Base-by-base conservation (phyloP, 495 filamentous ascomycete species). In the Oidiodendron maius region DNA sequence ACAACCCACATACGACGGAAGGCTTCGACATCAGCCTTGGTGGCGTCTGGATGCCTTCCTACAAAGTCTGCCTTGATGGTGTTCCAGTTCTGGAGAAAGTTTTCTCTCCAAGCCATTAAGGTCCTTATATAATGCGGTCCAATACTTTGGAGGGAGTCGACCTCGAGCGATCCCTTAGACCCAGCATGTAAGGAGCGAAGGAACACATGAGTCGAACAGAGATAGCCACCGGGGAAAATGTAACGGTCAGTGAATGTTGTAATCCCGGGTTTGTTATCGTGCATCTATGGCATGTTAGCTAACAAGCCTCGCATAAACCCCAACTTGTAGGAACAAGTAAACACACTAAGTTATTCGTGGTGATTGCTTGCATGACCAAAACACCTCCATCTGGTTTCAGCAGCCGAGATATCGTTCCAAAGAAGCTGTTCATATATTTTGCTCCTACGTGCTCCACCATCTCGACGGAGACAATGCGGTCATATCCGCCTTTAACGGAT, bases 381-480 rank as follows among this genome's bases (percentile, higher is more conserved):
- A 47, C 20, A 38, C 44, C 44, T 21, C n/a, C n/a, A 1, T n/a
- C 17, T 3, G 18, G n/a, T 6, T 38, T 47, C 30, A 47, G 44
- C 9, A 47, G 44, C 11, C 26, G 37, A 10, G 30, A 37, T 11
- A 47, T 22, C 15, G 10, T 38, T 20, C 20, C 30, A 47, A 47
- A 47, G 20, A 38, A 47, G 3, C n/a, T 13, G 15, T 38, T 25
- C 10, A 38, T 17, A 25, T 28, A 20, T 25, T 47, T 24, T 2
- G 15, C 4, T 1, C 44, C 44, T 24, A 47, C 44, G 26, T 47
- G 44, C 25, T 47, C 44, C 34, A 47, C 10, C 44, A 47, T 47
- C 30, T 47, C 44, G 24, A 47, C 20, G 10, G 44, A 47, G 2
- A 47, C 69, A 15, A 86, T 64, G 54, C 82, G 83, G 57, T 87